Evolutionary conservation across 192 early-diverging fungal genomes (phyloP).

Genomic region (Coemansia sp.): DNA sequence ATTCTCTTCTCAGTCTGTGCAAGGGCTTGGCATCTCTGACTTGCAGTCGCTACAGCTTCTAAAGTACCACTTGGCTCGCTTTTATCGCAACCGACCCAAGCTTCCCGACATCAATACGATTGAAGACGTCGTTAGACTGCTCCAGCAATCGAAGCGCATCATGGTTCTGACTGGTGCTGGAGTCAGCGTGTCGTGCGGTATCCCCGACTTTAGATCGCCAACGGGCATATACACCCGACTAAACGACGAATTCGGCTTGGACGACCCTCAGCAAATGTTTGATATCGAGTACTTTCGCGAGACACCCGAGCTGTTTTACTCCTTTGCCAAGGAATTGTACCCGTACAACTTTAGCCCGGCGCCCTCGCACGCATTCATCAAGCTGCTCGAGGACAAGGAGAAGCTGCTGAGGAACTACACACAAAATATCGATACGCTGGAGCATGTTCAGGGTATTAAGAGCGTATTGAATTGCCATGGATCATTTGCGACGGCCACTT

Average conservation of each 20-base stretch:
- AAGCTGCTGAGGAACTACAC: constrained; percentile 94
- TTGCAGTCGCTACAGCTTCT: constrained; percentile 64
- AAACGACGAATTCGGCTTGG: constrained; percentile 82
- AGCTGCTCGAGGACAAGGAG: constrained; percentile 79
- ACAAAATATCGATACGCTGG: constrained; percentile 97
- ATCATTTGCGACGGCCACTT: constrained; percentile 93
- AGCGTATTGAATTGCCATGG: constrained; percentile 91
- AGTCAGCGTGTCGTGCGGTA: constrained; percentile 86
- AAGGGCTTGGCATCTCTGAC: constrained; percentile 51
- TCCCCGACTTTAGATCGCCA: constrained; percentile 95
- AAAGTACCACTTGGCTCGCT: constrained; percentile 57
- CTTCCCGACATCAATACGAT: constrained; percentile 62
- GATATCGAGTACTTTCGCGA: constrained; percentile 89
- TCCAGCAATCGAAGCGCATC: constrained; percentile 67
- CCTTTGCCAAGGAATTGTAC: constrained; percentile 91
- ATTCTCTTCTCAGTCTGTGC: constrained; percentile 57
- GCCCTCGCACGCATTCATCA: constrained; percentile 85
- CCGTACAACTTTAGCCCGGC: constrained; percentile 88
- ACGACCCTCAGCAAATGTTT: constrained; percentile 96
- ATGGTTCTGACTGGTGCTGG: constrained; percentile 93
- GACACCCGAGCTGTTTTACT: constrained; percentile 90
- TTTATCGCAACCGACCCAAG: constrained; percentile 60
- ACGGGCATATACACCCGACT: constrained; percentile 89
- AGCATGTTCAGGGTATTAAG: constrained; percentile 82
- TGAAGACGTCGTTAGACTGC: constrained; percentile 64